A percentile compares a stretch with the other conserved stretches of the same genome.
These are phyloP conservation scores for Grosmannia huntii DNA, from an alignment of 2,329 filamentous ascomycete species.

Conservation along the genomic window DNA sequence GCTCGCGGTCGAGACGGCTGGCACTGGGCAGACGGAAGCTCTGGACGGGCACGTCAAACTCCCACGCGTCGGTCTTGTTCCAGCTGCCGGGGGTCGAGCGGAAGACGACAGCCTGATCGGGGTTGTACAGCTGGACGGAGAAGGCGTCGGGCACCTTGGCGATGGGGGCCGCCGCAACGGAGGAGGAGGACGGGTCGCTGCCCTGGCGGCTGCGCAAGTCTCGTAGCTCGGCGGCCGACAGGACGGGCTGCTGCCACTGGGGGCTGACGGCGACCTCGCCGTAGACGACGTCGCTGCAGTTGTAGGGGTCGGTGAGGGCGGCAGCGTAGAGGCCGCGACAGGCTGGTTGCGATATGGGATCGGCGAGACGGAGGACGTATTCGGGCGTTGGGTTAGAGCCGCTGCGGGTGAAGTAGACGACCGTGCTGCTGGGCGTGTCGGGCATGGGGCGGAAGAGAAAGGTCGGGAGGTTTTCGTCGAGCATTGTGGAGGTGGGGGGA, in stretches of 20 bases:
- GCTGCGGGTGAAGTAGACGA: constrained; percentile 52
- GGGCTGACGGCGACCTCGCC: constrained; percentile 77
- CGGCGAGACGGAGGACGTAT: constrained; percentile 67
- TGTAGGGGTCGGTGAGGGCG: constrained; percentile 72
- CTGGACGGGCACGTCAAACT: constrained; percentile 82
- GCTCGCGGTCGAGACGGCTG: constrained; percentile 64
- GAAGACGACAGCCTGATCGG: constrained; percentile 68
- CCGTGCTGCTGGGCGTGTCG: constrained; percentile 41
- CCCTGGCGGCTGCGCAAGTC: constrained; percentile 22
- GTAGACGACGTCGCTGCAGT: constrained; percentile 62
- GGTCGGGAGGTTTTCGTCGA: constrained; percentile 87
- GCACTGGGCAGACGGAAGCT: constrained; percentile 71
- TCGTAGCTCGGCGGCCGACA: constrained; percentile 71
- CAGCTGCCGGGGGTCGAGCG: constrained; percentile 62
- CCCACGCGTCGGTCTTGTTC: constrained; percentile 71
- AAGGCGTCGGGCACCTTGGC: constrained; percentile 69
- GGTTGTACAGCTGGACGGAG: constrained; percentile 83
- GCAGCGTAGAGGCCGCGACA: constrained; percentile 77
- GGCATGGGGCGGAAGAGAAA: constrained; percentile 41
- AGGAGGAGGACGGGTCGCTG: constrained; percentile 1
- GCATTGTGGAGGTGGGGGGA: constrained; percentile 43
- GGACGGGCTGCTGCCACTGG: constrained; percentile 70
- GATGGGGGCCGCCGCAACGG: constrained; percentile 43
- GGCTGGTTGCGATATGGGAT: constrained; percentile 49
- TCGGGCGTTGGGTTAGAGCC: constrained; percentile 69